Percentiles rank a stretch among this genome's conserved stretches.
These are phyloP conservation scores for Lipomyces starkeyi DNA, from an alignment of 805 yeast species.

Conservation along the genomic window DNA sequence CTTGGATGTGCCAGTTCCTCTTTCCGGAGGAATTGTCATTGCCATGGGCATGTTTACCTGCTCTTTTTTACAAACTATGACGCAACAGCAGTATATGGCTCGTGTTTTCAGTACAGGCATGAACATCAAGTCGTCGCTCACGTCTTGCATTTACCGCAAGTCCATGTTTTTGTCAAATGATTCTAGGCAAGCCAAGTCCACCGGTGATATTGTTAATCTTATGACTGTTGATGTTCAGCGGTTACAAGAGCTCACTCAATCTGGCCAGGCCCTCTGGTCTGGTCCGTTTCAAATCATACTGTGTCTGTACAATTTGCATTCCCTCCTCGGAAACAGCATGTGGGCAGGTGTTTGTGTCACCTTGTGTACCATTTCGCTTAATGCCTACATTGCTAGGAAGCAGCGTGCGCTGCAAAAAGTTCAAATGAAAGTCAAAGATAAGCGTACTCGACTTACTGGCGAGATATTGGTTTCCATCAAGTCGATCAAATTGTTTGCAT, in stretches of 20 bases:
- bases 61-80: slow-evolving; percentile 64
- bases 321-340: slow-evolving; percentile 78
- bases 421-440: slow-evolving; percentile 92
- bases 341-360: slow-evolving; percentile 91
- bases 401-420: slow-evolving; percentile 75
- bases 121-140: slow-evolving; percentile 66
- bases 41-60: slow-evolving; percentile 67
- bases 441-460: slow-evolving; percentile 83
- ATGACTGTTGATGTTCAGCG: slow-evolving; percentile 76
- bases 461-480: slow-evolving; percentile 91
- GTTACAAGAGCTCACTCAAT: slow-evolving; percentile 70
- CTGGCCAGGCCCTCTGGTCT: slow-evolving; percentile 83
- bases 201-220: slow-evolving; percentile 81
- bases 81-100: slow-evolving; percentile 64
- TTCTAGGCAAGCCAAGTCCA: slow-evolving; percentile 61
- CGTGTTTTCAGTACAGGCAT: slow-evolving; percentile 59
- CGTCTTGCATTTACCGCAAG: slow-evolving; percentile 73
- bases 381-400: slow-evolving; percentile 66
- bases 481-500: slow-evolving; percentile 88
- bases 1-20: slow-evolving; percentile 49
- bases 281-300: slow-evolving; percentile 88
- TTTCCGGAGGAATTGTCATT: slow-evolving; percentile 65
- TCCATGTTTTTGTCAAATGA: slow-evolving; percentile 69
- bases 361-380: slow-evolving; percentile 79
- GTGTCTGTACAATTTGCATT: slow-evolving; percentile 76